Evolutionary conservation across 257 asterid genomes (phyloP), one percentile per base, ranked within the genome.

Genomic region (Plantago elongata): DNA sequence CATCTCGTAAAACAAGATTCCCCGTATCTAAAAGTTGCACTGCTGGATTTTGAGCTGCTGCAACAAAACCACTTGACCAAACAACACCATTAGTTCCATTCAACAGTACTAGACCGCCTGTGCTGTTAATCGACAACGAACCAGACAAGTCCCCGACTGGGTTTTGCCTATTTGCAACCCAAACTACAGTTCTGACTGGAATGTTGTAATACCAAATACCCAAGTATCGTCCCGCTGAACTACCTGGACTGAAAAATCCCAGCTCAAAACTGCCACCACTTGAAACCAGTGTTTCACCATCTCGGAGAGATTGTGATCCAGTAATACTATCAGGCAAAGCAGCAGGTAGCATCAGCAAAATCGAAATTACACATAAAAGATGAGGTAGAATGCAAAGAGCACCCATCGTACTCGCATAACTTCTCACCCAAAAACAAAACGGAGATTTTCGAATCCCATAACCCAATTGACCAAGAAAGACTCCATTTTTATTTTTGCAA

Each of bases 161-260:
- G 51, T 47, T 67, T 54, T 9, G 50, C 44, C 76, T 60, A 61
- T 79, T 75, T 46, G 84, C 79, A 56, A 79, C 77, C 77, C 79
- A 79, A 58, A 75, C 77, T 16, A 72, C 61, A 11, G 81, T 79
- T 64, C 47, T 67, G 52, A 66, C 51, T 0, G 81, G 72, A 17
- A 79, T 64, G 50, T 75, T 79, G 57, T 76, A 64, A 67, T 72
- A 79, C 81, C 81, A 70, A 63, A 79, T 77, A 46, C 80, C 78
- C 46, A 75, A 51, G 68, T 74, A 71, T 45, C 76, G 67, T 16
- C 42, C 17, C 30, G 13, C 54, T 37, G 76, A 68, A 67, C 17
- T 17, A 17, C 15, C 30, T 22, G 73, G 82, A 64, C 76, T 64
- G 65, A 72, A 79, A 69, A 79, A 69, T 5, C 81, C 79, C 11